Base-by-base conservation (phyloP, 768 basidiomycete genomes). In the Tubosaeta sp. region DNA sequence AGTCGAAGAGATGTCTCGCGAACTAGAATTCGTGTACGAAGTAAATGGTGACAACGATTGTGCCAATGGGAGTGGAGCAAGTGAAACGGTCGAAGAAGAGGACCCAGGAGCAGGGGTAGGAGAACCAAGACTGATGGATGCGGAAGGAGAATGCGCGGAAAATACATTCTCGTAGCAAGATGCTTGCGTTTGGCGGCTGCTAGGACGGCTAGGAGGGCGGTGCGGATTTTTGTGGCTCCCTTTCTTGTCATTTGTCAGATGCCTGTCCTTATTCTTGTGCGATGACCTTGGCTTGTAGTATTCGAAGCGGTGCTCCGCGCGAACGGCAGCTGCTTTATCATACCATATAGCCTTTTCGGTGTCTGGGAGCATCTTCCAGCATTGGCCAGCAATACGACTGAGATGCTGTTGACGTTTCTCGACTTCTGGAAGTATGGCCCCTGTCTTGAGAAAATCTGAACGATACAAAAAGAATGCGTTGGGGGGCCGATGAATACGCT, bases 391-490 rank as follows among this genome's bases (percentile, higher is more conserved):
- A 55, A 81, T 72, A 51, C 76, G 70, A 53, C 75, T 76, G 54
- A 82, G 72, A 52, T 80, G 77, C 64, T 80, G 77, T 63, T 84
- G 82, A 43, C 77, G 74, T 42, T 71, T 73, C 64, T 80, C 78
- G 34, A 77, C 68, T 22, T 73, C 66, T 14, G 69, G 61, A 3
- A 77, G 75, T 41, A 80, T 72, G 11, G 69, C 53, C 17, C 68
- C 69, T 3, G 66, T 70, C 56, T 75, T 74, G 11, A 82, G 69
- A 25, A 80, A 71, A 54, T 79, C 72, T 22, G 77, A 78, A 39
- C 82, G 73, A 66, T 76, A 83, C 45, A 83, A 67, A 57, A 83
- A 78, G 65, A 83, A 83, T 13, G 82, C 79, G 60, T 83, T 82
- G 13, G 78, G 64, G 0, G 82, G 76, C 7, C 81, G 73, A 31